These are phyloP conservation scores for Penicillium crustosum DNA, from an alignment of 2,329 filamentous ascomycete species.

Conservation along the genomic window DNA sequence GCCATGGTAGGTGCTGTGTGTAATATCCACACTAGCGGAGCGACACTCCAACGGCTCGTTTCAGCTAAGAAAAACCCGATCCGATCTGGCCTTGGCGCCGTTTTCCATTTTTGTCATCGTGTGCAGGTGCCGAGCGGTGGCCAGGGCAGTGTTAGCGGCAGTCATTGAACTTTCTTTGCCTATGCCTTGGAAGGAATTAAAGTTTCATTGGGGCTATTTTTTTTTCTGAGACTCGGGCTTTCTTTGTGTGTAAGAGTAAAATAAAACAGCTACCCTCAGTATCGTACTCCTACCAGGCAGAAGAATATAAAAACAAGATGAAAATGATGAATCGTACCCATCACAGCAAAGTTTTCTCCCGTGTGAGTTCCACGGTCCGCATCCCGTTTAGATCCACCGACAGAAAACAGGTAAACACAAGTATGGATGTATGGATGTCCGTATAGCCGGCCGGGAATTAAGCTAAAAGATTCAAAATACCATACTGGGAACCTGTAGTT, in stretches of 20 bases:
- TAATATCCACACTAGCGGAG: not conserved
- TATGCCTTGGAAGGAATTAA: not conserved
- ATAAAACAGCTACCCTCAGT: not conserved
- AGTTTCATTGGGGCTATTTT: not conserved
- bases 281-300: not conserved
- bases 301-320: not conserved
- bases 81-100: conserved; percentile 10
- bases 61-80: conserved; percentile 2
- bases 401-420: not conserved
- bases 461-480: conserved; percentile 2
- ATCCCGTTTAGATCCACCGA: not conserved
- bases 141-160: conserved; percentile 18
- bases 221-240: not conserved
- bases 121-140: conserved; percentile 15
- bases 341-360: not conserved
- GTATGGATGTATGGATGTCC: not conserved
- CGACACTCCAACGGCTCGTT: conserved; percentile 8
- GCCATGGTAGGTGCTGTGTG: not conserved
- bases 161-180: conserved; percentile 12
- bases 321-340: not conserved
- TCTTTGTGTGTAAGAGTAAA: not conserved
- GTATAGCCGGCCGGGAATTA: not conserved
- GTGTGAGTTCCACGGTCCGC: conserved; percentile 4
- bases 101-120: conserved; percentile 4
- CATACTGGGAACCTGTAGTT: not conserved